phyloP scores from a whole-genome alignment of 2,329 filamentous ascomycete genomes.

The Alternaria burnsii region DNA sequence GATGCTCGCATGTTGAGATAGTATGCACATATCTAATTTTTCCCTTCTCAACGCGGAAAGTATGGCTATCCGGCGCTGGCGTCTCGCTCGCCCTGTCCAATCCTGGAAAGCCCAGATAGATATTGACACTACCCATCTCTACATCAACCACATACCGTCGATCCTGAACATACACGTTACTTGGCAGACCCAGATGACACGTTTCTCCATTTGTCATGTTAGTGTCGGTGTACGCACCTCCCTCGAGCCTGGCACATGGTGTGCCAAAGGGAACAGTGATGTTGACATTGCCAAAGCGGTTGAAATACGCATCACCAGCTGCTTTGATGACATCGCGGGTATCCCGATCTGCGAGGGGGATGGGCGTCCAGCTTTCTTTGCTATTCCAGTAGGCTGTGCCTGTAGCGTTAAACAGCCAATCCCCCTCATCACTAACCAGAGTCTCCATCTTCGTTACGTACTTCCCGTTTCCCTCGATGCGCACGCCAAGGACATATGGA shows the following conservation, averaged over 20 bases:
- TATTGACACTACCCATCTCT: slow-evolving; percentile 35
- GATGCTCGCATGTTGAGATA: slow-evolving; percentile 31
- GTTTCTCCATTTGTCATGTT: slow-evolving; percentile 22
- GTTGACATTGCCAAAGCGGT: slow-evolving; percentile 28
- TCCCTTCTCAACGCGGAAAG: slow-evolving; percentile 36
- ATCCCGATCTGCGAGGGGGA: slow-evolving; percentile 20
- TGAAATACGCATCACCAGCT: slow-evolving; percentile 36
- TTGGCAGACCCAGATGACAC: slow-evolving; percentile 34
- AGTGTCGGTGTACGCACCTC: slow-evolving; percentile 34
- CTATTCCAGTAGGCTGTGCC: slow-evolving; percentile 22
- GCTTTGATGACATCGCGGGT: slow-evolving; percentile 29
- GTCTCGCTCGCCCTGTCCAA: slow-evolving; percentile 24
- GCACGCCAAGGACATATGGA: slow-evolving; percentile 35
- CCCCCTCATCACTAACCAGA: slow-evolving; percentile 30
- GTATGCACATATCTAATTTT: slow-evolving; percentile 37
- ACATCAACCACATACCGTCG: slow-evolving; percentile 39
- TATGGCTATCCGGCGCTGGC: slow-evolving; percentile 35
- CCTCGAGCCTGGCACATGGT: slow-evolving; percentile 39
- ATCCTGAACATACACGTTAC: slow-evolving; percentile 29
- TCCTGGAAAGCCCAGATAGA: slow-evolving; percentile 34
- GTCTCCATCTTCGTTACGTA: slow-evolving; percentile 31
- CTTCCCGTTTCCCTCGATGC: slow-evolving; percentile 22
- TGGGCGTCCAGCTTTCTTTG: slow-evolving; percentile 27
- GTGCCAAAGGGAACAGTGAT: slow-evolving; percentile 32
- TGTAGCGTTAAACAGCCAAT: slow-evolving; percentile 37